Evolutionary conservation across 2,329 filamentous ascomycete genomes (phyloP).

Genomic region (Trichoderma guizhouense): DNA sequence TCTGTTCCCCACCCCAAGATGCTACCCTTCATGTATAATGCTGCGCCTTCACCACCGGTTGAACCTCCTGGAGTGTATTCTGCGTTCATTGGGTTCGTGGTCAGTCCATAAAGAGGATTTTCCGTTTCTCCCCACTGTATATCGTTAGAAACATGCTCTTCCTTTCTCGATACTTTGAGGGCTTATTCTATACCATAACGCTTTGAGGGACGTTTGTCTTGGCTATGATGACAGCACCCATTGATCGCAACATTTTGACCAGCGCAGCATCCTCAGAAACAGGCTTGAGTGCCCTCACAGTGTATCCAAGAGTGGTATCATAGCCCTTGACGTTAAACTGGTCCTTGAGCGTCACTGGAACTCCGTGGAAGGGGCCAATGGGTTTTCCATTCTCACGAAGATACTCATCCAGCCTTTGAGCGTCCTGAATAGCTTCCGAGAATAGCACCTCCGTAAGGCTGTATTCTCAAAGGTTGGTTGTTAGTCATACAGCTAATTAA

Average conservation of each 20-base stretch:
- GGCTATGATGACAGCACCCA: conserved; percentile 51
- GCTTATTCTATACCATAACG: background rate
- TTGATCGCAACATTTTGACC: conserved; percentile 44
- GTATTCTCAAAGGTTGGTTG: background rate
- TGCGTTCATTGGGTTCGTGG: conserved; percentile 22
- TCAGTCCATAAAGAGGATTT: conserved; percentile 30
- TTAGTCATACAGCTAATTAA: background rate
- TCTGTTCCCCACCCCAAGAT: conserved; percentile 27
- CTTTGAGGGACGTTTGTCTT: conserved; percentile 42
- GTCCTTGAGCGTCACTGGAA: conserved; percentile 45
- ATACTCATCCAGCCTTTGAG: background rate
- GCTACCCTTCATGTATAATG: conserved; percentile 23
- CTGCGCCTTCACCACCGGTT: conserved; percentile 25
- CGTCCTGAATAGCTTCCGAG: background rate
- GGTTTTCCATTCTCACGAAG: background rate
- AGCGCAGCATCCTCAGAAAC: conserved; percentile 47
- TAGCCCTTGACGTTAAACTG: conserved; percentile 58
- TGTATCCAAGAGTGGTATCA: conserved; percentile 58
- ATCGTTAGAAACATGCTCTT: background rate
- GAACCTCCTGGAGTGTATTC: conserved; percentile 29
- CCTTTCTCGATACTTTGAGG: background rate
- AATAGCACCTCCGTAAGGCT: background rate
- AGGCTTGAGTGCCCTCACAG: conserved; percentile 46
- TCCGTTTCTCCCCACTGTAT: conserved; percentile 25
- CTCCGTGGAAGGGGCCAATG: conserved; percentile 23